Percentiles rank a stretch among this genome's conserved stretches.
These are phyloP conservation scores for Aquilaria agallochum DNA, from an alignment of 441 rosid species.

Conservation along the genomic window DNA sequence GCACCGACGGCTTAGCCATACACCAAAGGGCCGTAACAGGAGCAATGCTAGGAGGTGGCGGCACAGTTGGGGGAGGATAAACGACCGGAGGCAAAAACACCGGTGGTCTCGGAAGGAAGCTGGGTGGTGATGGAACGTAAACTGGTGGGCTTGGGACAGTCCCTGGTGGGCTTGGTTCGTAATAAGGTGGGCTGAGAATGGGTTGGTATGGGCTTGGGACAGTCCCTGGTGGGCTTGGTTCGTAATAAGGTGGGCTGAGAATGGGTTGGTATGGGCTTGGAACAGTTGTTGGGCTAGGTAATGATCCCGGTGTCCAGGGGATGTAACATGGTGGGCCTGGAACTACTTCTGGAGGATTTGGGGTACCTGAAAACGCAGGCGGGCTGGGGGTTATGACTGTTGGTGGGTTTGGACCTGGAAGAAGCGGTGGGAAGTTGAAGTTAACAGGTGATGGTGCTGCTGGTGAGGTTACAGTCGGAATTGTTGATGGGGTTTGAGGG, in stretches of 20 bases:
- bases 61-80: constrained; percentile 58
- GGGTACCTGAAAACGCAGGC: constrained; percentile 9
- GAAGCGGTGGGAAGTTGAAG: constrained; percentile 19
- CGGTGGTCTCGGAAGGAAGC: constrained; percentile 34
- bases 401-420: constrained; percentile 47
- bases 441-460: constrained; percentile 19
- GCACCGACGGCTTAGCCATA: constrained; percentile 89
- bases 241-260: constrained; percentile 22
- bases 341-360: constrained; percentile 18
- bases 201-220: constrained; percentile 25
- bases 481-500: constrained; percentile 36
- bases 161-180: constrained; percentile 25
- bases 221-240: constrained; percentile 27
- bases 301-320: constrained; percentile 3
- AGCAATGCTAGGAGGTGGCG: constrained; percentile 40
- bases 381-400: constrained; percentile 44
- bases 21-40: constrained; percentile 70
- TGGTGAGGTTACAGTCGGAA: constrained; percentile 17
- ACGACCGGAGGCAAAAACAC: constrained; percentile 63
- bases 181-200: constrained; percentile 21
- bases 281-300: constrained; percentile 10
- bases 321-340: constrained; percentile 18
- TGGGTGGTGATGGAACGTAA: constrained; percentile 39
- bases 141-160: constrained; percentile 34
- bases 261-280: constrained; percentile 16